A percentile compares a stretch with the other conserved stretches of the same genome.
These are phyloP conservation scores for Ramalina intermedia DNA, from an alignment of 495 filamentous ascomycete species.

Conservation along the genomic window DNA sequence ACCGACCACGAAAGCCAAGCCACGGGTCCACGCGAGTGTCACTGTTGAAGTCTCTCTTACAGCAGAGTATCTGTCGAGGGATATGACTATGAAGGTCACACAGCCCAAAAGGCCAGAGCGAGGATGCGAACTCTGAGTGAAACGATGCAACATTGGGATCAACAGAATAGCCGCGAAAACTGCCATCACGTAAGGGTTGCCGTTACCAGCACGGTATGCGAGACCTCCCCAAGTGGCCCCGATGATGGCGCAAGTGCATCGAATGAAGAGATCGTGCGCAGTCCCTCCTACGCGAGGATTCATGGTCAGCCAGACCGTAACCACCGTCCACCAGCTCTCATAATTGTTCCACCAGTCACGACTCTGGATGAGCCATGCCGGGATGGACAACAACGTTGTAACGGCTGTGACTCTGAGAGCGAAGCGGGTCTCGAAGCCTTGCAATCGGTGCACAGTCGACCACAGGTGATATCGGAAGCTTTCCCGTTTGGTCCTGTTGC, in stretches of 20 bases:
- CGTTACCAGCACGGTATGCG: slow-evolving; percentile 31
- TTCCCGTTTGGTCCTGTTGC: slow-evolving; percentile 8
- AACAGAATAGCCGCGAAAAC: slow-evolving; percentile 42
- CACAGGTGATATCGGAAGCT: slow-evolving; percentile 30
- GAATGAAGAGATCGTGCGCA: slow-evolving; percentile 35
- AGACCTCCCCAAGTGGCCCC: slow-evolving; percentile 41
- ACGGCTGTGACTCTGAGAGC: slow-evolving; percentile 40
- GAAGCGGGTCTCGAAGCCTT: slow-evolving; percentile 43
- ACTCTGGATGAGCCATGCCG: slow-evolving; percentile 33
- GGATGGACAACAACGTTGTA: slow-evolving; percentile 34
- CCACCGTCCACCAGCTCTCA: slow-evolving; percentile 42
- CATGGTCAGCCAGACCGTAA: slow-evolving; percentile 45
- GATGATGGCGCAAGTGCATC: slow-evolving; percentile 29
- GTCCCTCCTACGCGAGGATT: slow-evolving; percentile 44
- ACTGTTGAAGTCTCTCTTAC: slow-evolving; percentile 19
- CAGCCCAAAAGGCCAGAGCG: slow-evolving; percentile 38
- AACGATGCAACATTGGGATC: slow-evolving; percentile 43
- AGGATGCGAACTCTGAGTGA: slow-evolving; percentile 40
- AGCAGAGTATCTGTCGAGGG: slow-evolving; percentile 27
- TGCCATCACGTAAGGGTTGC: slow-evolving; percentile 39
- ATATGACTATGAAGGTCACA: slow-evolving; percentile 40
- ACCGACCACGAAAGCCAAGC: slow-evolving; percentile 34
- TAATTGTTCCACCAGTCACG: slow-evolving; percentile 37
- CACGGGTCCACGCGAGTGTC: slow-evolving; percentile 32
- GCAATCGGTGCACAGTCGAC: slow-evolving; percentile 35